Evolutionary conservation across 164 flowering plant species (phyloP).

Genomic region (Magnolia kwangsiensis): DNA sequence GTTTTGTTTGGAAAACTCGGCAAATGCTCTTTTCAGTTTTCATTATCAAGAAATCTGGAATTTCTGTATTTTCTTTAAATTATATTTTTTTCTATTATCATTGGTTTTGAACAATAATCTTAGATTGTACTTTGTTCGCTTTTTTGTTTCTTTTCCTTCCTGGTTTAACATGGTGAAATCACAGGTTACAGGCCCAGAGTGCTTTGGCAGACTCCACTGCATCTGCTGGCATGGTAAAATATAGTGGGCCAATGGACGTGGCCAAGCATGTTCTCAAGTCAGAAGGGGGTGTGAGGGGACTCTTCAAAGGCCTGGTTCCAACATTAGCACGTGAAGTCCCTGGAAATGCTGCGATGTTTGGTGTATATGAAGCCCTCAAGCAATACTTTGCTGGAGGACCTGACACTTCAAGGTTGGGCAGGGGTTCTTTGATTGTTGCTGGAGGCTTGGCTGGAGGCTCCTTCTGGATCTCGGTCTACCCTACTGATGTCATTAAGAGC

Average conservation of each 20-base stretch:
- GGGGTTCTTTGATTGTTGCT: constrained; percentile 73
- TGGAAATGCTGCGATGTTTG: constrained; percentile 95
- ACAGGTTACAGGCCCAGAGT: constrained; percentile 95
- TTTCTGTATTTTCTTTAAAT: neutral
- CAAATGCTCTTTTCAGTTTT: neutral
- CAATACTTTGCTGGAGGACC: constrained; percentile 77
- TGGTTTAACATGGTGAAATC: neutral
- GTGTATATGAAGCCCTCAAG: constrained; percentile 77
- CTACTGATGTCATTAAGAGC: constrained; percentile 94
- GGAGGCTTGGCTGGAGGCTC: constrained; percentile 96
- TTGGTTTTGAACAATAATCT: neutral
- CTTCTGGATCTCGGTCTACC: constrained; percentile 81
- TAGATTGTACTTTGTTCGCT: no score
- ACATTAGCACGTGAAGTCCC: constrained; percentile 94
- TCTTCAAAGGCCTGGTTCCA: constrained; percentile 87
- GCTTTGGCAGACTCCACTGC: constrained; percentile 52
- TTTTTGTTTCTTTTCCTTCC: neutral
- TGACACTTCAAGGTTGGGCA: constrained; percentile 78
- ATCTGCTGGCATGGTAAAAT: constrained; percentile 53
- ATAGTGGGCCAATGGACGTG: constrained; percentile 96
- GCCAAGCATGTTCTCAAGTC: constrained; percentile 78
- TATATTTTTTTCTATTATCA: neutral
- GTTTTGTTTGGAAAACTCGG: neutral
- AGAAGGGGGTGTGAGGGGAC: constrained; percentile 74
- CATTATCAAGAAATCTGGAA: neutral